Conservation (phyloP, 352 stramenopile species). For the Globisporangium polare region DNA sequence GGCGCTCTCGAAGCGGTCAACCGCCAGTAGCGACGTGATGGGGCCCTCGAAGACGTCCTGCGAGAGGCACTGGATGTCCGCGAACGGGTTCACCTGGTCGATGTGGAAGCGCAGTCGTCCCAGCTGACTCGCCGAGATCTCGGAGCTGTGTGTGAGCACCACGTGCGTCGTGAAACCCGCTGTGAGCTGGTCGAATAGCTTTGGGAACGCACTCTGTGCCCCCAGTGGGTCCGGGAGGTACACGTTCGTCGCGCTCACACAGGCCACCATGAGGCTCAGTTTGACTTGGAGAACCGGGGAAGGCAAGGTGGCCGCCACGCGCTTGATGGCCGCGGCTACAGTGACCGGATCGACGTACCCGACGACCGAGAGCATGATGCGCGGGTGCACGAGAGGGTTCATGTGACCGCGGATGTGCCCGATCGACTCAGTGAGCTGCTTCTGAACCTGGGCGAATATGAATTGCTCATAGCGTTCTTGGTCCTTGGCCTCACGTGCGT, state of each 20-base stretch:
- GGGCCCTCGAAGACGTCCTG: conserved; percentile 61
- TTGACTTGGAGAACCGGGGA: too few relatives aligned
- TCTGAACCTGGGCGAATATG: conserved; percentile 19
- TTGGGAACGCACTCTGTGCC: conserved; percentile 41
- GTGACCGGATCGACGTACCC: conserved; percentile 61
- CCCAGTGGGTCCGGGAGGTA: conserved; percentile 42
- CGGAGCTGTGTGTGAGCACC: conserved; percentile 47
- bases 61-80: conserved; percentile 60
- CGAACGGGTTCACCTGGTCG: conserved; percentile 65
- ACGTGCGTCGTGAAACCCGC: conserved; percentile 62
- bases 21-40: conserved; percentile 41
- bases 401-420: conserved; percentile 16
- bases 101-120: conserved; percentile 63
- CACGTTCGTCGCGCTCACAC: conserved; percentile 46
- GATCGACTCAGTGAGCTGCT: conserved; percentile 19
- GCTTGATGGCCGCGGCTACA: conserved; percentile 39
- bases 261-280: conserved; percentile 45
- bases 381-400: conserved; percentile 27
- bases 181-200: conserved; percentile 66
- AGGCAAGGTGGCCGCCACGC: conserved; percentile 1
- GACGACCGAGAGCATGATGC: conserved; percentile 46
- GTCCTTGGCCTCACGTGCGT: conserved; percentile 26
- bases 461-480: conserved; percentile 23
- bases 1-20: conserved; percentile 54
- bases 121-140: conserved; percentile 34